Conservation (phyloP, 176 grass and related monocot species). For the Lolium perenne region DNA sequence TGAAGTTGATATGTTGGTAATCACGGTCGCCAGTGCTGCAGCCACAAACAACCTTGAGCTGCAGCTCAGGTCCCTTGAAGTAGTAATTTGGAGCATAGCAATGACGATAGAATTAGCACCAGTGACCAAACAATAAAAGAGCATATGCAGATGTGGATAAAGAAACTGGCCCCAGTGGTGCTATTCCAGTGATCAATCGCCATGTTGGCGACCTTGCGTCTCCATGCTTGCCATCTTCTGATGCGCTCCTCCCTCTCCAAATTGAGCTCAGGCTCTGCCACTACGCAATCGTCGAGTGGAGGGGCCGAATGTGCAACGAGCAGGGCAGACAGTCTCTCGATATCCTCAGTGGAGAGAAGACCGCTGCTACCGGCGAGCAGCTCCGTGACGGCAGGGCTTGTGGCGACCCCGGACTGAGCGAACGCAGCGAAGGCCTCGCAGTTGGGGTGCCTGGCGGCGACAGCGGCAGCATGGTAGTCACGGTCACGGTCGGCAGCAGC, state of each 20-base stretch:
- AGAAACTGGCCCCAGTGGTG: not conserved
- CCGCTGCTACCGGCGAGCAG: not conserved
- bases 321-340: not conserved
- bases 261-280: not conserved
- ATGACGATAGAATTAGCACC: not conserved
- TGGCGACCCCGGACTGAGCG: not conserved
- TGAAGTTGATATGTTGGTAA: slow-evolving; percentile 15
- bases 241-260: not conserved
- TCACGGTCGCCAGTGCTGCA: not conserved
- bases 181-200: no score
- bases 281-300: not conserved
- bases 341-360: not conserved
- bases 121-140: not conserved
- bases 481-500: not conserved
- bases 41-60: not conserved
- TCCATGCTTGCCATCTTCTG: not conserved
- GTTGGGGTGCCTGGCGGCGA: not conserved
- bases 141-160: not conserved
- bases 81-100: not conserved
- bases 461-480: not conserved
- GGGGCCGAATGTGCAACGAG: not conserved
- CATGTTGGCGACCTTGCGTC: not conserved
- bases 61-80: not conserved
- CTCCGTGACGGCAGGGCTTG: not conserved
- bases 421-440: not conserved